Base-by-base conservation (phyloP, 208 protist species). In the Trypanosoma avium region DNA sequence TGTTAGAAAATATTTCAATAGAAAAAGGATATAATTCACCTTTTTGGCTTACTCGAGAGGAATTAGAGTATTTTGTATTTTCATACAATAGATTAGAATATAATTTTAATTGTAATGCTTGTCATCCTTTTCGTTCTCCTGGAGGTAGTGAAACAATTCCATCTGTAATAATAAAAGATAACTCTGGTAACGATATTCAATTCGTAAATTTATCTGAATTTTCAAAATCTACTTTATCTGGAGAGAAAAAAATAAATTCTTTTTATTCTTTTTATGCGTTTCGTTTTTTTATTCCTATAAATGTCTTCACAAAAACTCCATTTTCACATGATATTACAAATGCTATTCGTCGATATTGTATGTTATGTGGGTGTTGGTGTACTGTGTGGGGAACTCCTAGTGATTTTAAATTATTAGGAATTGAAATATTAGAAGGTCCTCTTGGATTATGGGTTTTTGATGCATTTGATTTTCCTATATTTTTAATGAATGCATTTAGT, bases 391-490 rank as follows among this genome's bases (percentile, higher is more conserved):
- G 82, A 22, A 88, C 77, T 1, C 42, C 47, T 17, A 59, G 75
- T 32, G 82, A 87, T 42, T 92, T 82, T 63, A 61, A 26, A 33
- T 32, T 10, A n/a, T 66, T 62, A 22, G 79, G 74, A 1, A 60
- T 77, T 47, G 36, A 65, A 4, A 52, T 73, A 1, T 36, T 88
- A 33, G 48, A 73, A 4, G 80, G 81, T 3, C 67, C 86, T 8
- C 50, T 92, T 5, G 80, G 82, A n/a, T 50, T 89, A 24, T 59
- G 79, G 55, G 53, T 83, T 3, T 73, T 92, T 47, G 81, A 92
- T 40, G 50, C 36, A 8, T 38, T 79, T 3, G 85, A 81, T 13
- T 79, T 79, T 30, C 70, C 76, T 12, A 24, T 81, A 9, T 88
- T 84, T 53, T 55, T 92, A 6, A 82, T 72, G 21, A 73, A 67